These are phyloP conservation scores for Friedmanniomyces endolithicus DNA, from an alignment of 495 filamentous ascomycete species.

Conservation along the genomic window DNA sequence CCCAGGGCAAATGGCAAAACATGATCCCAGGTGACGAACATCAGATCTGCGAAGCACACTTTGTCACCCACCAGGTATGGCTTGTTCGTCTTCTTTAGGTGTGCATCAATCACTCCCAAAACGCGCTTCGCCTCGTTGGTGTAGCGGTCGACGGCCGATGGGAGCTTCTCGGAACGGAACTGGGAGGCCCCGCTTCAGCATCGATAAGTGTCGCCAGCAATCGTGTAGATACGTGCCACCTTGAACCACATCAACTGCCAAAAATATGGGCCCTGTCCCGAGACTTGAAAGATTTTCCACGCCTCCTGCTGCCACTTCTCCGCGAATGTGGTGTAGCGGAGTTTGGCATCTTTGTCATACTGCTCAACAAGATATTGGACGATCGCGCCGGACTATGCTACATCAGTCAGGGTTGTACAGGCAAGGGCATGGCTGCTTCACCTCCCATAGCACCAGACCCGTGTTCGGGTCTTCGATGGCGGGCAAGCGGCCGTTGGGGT, in stretches of 20 bases:
- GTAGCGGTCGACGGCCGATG: conserved; percentile 38
- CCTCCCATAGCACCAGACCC: conserved; percentile 32
- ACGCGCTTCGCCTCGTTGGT: conserved; percentile 37
- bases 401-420: too few relatives aligned
- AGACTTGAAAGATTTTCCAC: conserved; percentile 35
- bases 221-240: background rate
- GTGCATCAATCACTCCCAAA: conserved; percentile 33
- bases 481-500: conserved; percentile 32
- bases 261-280: conserved; percentile 33
- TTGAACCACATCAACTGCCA: conserved; percentile 31
- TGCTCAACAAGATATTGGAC: conserved; percentile 27
- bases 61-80: conserved; percentile 43
- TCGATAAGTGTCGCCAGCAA: background rate
- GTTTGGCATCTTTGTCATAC: conserved; percentile 25
- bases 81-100: conserved; percentile 24
- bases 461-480: conserved; percentile 36
- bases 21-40: conserved; percentile 34
- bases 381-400: conserved; percentile 25
- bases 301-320: conserved; percentile 28
- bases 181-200: too few relatives aligned
- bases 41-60: conserved; percentile 37
- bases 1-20: conserved; percentile 25
- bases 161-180: conserved; percentile 18
- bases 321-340: conserved; percentile 20
- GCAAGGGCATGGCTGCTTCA: background rate